Percentiles rank a stretch among this genome's conserved stretches.
These are phyloP conservation scores for Podaxis mareebaensis DNA, from an alignment of 768 basidiomycete genomes.

Conservation along the genomic window DNA sequence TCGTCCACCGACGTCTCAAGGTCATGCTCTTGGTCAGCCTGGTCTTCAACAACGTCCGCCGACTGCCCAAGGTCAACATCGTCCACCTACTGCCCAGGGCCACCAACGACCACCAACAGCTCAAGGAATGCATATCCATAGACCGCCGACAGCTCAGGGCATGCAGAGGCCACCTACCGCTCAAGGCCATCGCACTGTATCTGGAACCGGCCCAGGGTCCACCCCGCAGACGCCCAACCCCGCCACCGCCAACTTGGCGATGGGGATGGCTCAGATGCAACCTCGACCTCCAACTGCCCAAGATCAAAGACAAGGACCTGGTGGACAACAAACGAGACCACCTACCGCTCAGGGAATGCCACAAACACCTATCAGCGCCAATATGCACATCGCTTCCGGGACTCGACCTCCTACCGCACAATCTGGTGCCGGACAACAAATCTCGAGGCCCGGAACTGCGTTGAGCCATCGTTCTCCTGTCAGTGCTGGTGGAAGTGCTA, in stretches of 20 bases:
- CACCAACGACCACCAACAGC: constrained; percentile 17
- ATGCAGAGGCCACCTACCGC: constrained; percentile 16
- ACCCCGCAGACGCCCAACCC: constrained; percentile 12
- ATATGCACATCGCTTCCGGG: not conserved
- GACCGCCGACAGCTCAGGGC: constrained; percentile 13
- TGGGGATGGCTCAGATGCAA: constrained; percentile 13
- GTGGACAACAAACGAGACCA: constrained; percentile 20
- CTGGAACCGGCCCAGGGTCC: constrained; percentile 5
- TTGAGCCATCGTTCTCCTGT: constrained; percentile 20
- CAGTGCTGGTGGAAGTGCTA: constrained; percentile 14
- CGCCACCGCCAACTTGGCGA: not conserved
- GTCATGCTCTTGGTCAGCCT: constrained; percentile 1
- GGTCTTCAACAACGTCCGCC: constrained; percentile 5
- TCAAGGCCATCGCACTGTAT: constrained; percentile 8
- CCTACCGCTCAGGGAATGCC: constrained; percentile 24
- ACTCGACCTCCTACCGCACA: constrained; percentile 7
- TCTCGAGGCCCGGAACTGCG: constrained; percentile 22
- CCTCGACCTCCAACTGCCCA: constrained; percentile 11
- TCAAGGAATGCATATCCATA: constrained; percentile 15
- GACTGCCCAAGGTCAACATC: constrained; percentile 15
- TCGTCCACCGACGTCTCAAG: constrained; percentile 12
- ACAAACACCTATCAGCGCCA: constrained; percentile 8
- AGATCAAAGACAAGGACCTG: constrained; percentile 9
- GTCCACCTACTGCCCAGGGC: constrained; percentile 19
- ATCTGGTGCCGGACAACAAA: constrained; percentile 6